Percentiles rank a stretch among this genome's conserved stretches.
phyloP scores from a whole-genome alignment of 257 asterid species.

The Jasminum sambac region DNA sequence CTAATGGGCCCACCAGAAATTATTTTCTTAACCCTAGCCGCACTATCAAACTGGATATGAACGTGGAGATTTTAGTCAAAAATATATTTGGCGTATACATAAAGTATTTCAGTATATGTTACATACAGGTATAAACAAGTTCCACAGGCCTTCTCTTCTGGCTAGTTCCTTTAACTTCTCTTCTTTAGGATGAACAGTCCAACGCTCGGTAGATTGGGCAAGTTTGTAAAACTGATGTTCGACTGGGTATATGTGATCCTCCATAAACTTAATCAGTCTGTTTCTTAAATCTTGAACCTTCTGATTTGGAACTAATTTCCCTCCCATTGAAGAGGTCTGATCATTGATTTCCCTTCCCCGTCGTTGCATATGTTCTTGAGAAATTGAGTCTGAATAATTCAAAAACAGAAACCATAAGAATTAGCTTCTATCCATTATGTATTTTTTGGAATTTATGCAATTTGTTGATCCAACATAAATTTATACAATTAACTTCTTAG shows the following conservation, averaged over 20 bases:
- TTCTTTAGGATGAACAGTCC: conserved; percentile 89
- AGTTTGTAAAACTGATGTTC: conserved; percentile 77
- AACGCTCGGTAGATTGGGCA: conserved; percentile 69
- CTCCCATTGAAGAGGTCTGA: conserved; percentile 39
- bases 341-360: conserved; percentile 34
- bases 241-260: conserved; percentile 78
- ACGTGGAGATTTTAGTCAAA: conserved; percentile 7
- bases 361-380: conserved; percentile 36
- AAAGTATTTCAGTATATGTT: conserved; percentile 5
- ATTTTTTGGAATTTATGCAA: conserved; percentile 9
- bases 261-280: conserved; percentile 71
- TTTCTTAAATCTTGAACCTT: conserved; percentile 70
- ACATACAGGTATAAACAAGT: conserved; percentile 90
- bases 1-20: conserved; percentile 37
- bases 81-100: conserved; percentile 10
- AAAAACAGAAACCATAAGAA: not conserved
- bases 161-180: conserved; percentile 91
- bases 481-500: conserved; percentile 2
- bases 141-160: conserved; percentile 80
- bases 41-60: conserved; percentile 78
- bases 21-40: conserved; percentile 76
- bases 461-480: not conserved
- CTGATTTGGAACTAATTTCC: conserved; percentile 66
- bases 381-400: conserved; percentile 34
- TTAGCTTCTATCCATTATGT: not conserved